Evolutionary conservation across 208 protist genomes (phyloP), one percentile per base, ranked within the genome.

Genomic region (Leishmania amazonensis): DNA sequence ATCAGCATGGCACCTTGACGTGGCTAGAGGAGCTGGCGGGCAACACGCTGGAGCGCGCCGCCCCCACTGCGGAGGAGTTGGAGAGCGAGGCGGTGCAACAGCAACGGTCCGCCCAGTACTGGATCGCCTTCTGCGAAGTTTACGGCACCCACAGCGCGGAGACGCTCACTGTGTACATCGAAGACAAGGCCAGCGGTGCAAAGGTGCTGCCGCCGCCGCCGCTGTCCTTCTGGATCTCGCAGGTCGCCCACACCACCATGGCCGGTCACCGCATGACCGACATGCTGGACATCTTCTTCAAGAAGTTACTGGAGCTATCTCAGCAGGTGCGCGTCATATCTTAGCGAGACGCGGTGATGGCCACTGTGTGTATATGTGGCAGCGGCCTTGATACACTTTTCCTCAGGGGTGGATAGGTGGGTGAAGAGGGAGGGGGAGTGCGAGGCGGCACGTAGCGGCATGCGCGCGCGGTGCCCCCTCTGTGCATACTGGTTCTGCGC

Each of bases 71-170:
- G 17, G 83, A 79, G 58, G 78, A 86, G 78, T n/a, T 86, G 75
- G 83, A 86, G 79, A 76, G 78, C 8, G 83, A 86, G 83, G 85
- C 85, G 53, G 80, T 83, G 81, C 81, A 90, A 70, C 85, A 86
- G 74, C 85, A 89, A 79, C 89, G 89, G 8, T 86, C 85, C 0
- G 82, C 83, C 24, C 80, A 89, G 75, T 97, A 95, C 79, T 97
- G 91, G 91, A 83, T 91, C 21, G 90, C 92, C 5, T 90, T 91
- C 83, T 94, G 90, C 79, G 86, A 93, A 70, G 92, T 97, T 5
- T 97, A 96, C 82, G 93, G 93, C 81, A 95, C 88, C 0, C 68
- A 88, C 76, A 89, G 83, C 68, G 85, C 86, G 5, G 89, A 90
- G 75, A 80, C 84, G 47, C 77, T 91, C 24, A 91, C 84, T 13